These are phyloP conservation scores for Furculomyces boomerangus DNA, from an alignment of 371 early-diverging fungal genomes.

Conservation along the genomic window DNA sequence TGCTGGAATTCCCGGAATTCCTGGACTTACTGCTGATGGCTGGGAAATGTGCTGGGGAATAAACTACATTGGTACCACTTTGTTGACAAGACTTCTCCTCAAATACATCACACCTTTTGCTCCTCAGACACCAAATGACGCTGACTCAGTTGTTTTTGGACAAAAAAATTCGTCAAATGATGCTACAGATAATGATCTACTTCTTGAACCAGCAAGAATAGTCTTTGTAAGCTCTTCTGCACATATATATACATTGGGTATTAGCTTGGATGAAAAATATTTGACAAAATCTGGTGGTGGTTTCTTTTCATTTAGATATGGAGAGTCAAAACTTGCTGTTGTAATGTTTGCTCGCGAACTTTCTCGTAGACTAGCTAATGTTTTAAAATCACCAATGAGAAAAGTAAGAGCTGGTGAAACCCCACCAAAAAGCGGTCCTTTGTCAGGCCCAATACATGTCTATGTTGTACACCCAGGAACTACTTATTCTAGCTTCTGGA, in stretches of 20 bases:
- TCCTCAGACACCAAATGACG: neutral
- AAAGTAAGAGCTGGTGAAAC: neutral
- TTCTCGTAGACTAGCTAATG: conserved; percentile 3
- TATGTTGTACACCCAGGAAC: conserved; percentile 21
- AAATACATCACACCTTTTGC: conserved; percentile 6
- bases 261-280: conserved; percentile 18
- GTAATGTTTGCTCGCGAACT: conserved; percentile 19
- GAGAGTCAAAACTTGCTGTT: conserved; percentile 23
- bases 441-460: conserved; percentile 2
- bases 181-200: neutral
- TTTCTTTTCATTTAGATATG: conserved; percentile 22
- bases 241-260: conserved; percentile 18
- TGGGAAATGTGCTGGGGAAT: conserved; percentile 33
- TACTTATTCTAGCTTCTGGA: conserved; percentile 20
- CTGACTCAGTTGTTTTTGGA: neutral
- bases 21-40: conserved; percentile 27
- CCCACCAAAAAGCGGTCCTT: neutral
- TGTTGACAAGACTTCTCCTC: conserved; percentile 24
- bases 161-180: neutral
- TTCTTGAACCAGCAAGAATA: conserved; percentile 14
- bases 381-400: neutral
- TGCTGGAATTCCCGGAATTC: conserved; percentile 28
- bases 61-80: conserved; percentile 31
- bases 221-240: conserved; percentile 24
- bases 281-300: conserved; percentile 14